Base-by-base conservation (phyloP, 257 asterid species). In the Anisodus tanguticus region DNA sequence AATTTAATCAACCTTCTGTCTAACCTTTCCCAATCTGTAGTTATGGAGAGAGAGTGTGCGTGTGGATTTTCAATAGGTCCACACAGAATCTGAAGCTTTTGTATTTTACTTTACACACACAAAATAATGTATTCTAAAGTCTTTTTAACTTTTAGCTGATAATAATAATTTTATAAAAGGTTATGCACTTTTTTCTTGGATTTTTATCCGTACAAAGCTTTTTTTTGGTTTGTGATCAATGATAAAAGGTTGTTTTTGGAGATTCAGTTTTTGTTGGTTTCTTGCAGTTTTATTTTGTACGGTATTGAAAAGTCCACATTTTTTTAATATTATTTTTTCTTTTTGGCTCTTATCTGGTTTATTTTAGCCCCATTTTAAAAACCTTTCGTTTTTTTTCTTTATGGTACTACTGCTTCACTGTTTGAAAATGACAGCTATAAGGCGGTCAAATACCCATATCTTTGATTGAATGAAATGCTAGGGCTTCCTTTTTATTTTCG, bases 281-380 rank as follows among this genome's bases (percentile, higher is more conserved):
- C 35, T 31, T 31, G 35, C 35, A 31, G 35, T 31, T 31, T 31
- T 58, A 51, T n/a, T 88, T 82, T 87, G 89, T 74, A 77, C 86
- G 91, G 90, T 89, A 85, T 85, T 53, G 82, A 89, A 88, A 91
- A 89, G 93, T 88, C 91, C 84, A 79, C 85, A 47, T 82, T 26
- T 82, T 22, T 0, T n/a, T 47, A 72, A 26, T 80, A 22, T 22
- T 45, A 8, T 67, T 78, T 51, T 67, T 79, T 80, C 7, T 2
- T 17, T 10, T 31, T 81, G 2, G 6, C 43, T 5, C 37, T 37
- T 35, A 49, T 49, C 55, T 49, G 55, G 55, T 49, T 13, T 2
- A 0, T 69, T 31, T 31, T 31, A 31, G 6, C 59, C 81, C 60
- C 41, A 12, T 74, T 49, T 67, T 81, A 13, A 51, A 79, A 84